These are phyloP conservation scores for Rhizoclosmatium globosum DNA, from an alignment of 192 early-diverging fungal species.

Conservation along the genomic window DNA sequence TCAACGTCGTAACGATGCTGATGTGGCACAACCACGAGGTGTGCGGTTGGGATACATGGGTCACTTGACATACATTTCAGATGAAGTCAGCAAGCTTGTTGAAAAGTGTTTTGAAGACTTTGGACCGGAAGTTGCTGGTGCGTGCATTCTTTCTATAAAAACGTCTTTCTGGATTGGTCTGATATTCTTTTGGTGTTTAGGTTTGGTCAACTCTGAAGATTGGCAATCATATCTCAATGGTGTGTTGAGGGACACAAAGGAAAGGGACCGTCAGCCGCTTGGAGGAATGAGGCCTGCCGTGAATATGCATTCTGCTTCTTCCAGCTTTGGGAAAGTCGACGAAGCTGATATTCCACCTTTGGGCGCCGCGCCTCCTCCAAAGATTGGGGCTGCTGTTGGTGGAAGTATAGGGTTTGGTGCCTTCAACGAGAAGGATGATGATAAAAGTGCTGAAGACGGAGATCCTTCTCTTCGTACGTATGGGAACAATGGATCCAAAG, in stretches of 20 bases:
- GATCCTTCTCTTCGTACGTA: slow-evolving; percentile 52
- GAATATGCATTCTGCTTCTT: slow-evolving; percentile 17
- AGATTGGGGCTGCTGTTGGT: neutral
- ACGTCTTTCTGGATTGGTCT: neutral
- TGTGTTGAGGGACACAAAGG: slow-evolving; percentile 59
- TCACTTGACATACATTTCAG: slow-evolving; percentile 95
- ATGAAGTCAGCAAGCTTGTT: slow-evolving; percentile 90
- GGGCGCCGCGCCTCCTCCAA: slow-evolving; percentile 23
- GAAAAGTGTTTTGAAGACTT: slow-evolving; percentile 72
- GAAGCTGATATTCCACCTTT: slow-evolving; percentile 47
- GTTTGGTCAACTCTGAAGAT: slow-evolving; percentile 51
- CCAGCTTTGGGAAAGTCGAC: slow-evolving; percentile 37
- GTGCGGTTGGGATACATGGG: slow-evolving; percentile 98
- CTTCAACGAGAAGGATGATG: neutral
- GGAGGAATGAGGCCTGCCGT: slow-evolving; percentile 63
- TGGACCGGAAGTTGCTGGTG: slow-evolving; percentile 53
- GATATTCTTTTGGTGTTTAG: slow-evolving; percentile 29
- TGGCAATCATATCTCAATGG: slow-evolving; percentile 63
- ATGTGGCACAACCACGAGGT: slow-evolving; percentile 83
- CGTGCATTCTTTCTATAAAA: slow-evolving; percentile 4
- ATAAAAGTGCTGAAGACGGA: slow-evolving; percentile 53
- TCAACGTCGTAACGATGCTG: slow-evolving; percentile 84
- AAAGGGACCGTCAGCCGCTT: slow-evolving; percentile 60
- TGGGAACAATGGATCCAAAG: slow-evolving; percentile 4
- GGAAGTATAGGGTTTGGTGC: slow-evolving; percentile 54